Evolutionary conservation across 306 rosid species (phyloP).

Genomic region (Cyclanthera cordifolia): DNA sequence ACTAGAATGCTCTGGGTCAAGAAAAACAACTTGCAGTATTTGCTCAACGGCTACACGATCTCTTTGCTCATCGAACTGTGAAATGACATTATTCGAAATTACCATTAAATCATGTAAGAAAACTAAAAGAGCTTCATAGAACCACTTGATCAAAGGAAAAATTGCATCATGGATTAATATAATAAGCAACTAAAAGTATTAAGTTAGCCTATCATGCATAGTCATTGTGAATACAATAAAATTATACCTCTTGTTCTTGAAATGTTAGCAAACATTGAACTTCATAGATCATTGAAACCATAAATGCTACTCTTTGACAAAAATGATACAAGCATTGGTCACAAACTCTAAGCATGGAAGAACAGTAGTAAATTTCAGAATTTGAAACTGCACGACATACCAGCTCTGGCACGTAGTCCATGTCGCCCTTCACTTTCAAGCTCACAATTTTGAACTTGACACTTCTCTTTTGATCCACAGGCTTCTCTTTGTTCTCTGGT

Average conservation of each 20-base stretch:
- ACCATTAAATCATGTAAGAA: not conserved
- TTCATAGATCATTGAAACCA: not conserved
- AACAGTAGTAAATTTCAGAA: not conserved
- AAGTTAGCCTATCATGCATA: not conserved
- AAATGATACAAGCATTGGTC: not conserved
- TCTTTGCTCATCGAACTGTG: conserved; percentile 88
- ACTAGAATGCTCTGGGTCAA: conserved; percentile 62
- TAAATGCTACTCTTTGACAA: not conserved
- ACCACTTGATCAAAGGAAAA: not conserved
- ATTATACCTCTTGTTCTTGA: not conserved
- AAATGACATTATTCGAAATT: conserved; percentile 7
- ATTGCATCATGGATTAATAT: not conserved
- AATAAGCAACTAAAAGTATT: not conserved
- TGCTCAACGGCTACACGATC: conserved; percentile 84
- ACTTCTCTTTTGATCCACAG: conserved; percentile 57
- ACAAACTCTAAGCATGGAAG: not conserved
- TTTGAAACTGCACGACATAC: conserved; percentile 28
- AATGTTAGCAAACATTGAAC: not conserved
- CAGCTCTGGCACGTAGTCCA: conserved; percentile 84
- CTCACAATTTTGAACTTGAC: conserved; percentile 94
- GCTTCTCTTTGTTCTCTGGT: conserved; percentile 66
- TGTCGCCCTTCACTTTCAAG: conserved; percentile 68
- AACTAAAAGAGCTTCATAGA: not conserved
- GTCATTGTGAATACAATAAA: not conserved
- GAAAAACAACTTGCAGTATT: conserved; percentile 68